Base-by-base conservation (phyloP, 208 protist species). In the Wallacemonas sp. region DNA sequence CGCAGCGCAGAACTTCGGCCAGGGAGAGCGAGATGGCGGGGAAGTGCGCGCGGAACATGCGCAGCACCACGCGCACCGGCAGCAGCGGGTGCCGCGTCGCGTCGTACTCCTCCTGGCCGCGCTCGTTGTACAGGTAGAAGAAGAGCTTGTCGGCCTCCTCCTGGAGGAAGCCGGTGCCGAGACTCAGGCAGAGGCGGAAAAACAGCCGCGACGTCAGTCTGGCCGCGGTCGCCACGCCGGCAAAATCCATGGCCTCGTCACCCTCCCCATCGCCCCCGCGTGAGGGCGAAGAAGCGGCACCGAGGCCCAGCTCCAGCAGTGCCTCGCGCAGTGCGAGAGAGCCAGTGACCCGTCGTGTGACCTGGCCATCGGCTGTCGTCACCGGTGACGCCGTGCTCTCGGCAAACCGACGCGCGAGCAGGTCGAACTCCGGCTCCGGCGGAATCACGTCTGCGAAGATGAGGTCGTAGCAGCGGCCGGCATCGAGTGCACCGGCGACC, bases 391-490 rank as follows among this genome's bases (percentile, higher is more conserved):
- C 70, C 31, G 82, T 68, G 2, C 76, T 70, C 67, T 95, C 89
- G 3, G 84, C 76, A 22, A 92, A 85, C 28, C 81, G 79, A 0
- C 70, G 74, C 59, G 86, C 80, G 1, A 95, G 69, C 33, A 95
- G 65, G 25, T 79, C 69, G 72, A 85, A 95, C 52, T 87, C 78
- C 12, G 83, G 76, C 12, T 80, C 74, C 4, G 46, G 25, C n/a
- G 84, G 84, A 1, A 92, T 57, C 23, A 67, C 61, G 10, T 81
- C 74, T 11, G 68, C 33, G 62, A 88, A 90, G 14, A 95, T 62
- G 0, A 89, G 52, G 16, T 75, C 74, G 42, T 89, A 75, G 41
- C 92, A 59, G 36, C 83, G 77, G 2, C 57, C 32, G 25, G 70
- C 70, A 26, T 70, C 55, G 12, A 62, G 38, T 16, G 10, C 22